Percentiles rank a stretch among this genome's conserved stretches.
These are phyloP conservation scores for Discostella pseudostelligera DNA, from an alignment of 108 stramenopile species.

Conservation along the genomic window DNA sequence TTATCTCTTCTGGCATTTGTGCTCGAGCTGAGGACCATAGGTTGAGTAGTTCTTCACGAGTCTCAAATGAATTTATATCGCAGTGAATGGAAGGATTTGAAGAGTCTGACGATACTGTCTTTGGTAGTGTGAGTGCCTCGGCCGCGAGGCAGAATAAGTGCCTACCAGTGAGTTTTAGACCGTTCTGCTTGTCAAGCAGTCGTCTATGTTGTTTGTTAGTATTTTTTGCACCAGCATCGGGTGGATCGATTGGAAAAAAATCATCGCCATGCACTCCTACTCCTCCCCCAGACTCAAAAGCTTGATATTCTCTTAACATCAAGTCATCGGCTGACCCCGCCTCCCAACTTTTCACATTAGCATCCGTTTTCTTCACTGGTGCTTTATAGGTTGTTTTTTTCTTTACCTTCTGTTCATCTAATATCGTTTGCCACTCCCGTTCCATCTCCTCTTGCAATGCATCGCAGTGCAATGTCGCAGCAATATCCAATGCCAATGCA, in stretches of 20 bases:
- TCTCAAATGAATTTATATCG: constrained; percentile 38
- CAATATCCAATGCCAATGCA: constrained; percentile 72
- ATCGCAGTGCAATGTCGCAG: constrained; percentile 54
- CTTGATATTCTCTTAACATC: constrained; percentile 9
- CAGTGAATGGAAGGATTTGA: constrained; percentile 33
- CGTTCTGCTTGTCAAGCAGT: constrained; percentile 18
- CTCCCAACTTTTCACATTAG: constrained; percentile 17
- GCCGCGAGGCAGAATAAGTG: constrained; percentile 79
- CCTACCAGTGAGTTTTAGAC: constrained; percentile 46
- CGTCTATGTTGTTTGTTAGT: not conserved
- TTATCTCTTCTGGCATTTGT: constrained; percentile 52
- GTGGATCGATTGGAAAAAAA: constrained; percentile 8
- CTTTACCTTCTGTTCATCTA: constrained; percentile 21
- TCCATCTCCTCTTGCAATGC: constrained; percentile 56
- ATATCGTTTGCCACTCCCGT: constrained; percentile 29
- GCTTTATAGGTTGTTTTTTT: not conserved
- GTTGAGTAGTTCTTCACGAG: constrained; percentile 56
- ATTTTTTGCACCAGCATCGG: too few species aligned
- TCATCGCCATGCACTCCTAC: constrained; percentile 26
- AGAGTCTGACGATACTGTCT: constrained; percentile 25
- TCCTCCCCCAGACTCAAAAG: constrained; percentile 11
- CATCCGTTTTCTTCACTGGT: constrained; percentile 15
- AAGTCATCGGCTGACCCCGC: constrained; percentile 27
- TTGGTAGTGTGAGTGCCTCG: constrained; percentile 44
- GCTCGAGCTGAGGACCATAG: constrained; percentile 71